These are phyloP conservation scores for Microbotryomycetes sp. DNA, from an alignment of 1,284 basidiomycete genomes.

Conservation along the genomic window DNA sequence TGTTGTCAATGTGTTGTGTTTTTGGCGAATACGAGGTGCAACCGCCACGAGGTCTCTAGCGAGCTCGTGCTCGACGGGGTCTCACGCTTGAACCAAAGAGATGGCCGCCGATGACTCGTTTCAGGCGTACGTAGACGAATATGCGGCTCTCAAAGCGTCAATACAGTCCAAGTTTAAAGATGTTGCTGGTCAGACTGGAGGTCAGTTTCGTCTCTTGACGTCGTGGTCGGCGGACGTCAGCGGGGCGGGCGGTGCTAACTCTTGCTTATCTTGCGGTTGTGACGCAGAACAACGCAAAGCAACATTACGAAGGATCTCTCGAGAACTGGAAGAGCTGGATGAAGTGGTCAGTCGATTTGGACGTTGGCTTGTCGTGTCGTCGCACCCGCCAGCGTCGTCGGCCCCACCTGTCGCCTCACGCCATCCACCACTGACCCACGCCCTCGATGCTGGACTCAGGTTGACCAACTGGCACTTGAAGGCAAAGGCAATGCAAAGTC, in stretches of 20 bases:
- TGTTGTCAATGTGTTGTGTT: not conserved
- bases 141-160: slow-evolving; percentile 5
- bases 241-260: not conserved
- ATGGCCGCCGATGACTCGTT: not conserved
- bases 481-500: slow-evolving; percentile 19
- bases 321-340: slow-evolving; percentile 31
- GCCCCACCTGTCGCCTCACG: not conserved
- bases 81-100: not conserved
- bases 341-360: slow-evolving; percentile 28
- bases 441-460: not conserved
- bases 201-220: slow-evolving; percentile 2
- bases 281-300: slow-evolving; percentile 27
- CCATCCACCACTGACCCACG: not conserved
- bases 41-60: too few species aligned
- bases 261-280: not conserved
- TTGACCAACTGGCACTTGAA: slow-evolving; percentile 28
- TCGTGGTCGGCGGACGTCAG: not conserved
- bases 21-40: not conserved
- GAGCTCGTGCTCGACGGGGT: too few species aligned
- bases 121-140: slow-evolving; percentile 12
- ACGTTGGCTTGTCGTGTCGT: too few species aligned
- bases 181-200: slow-evolving; percentile 13
- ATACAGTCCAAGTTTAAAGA: slow-evolving; percentile 11
- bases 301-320: slow-evolving; percentile 11
- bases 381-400: not conserved